Evolutionary conservation across 1,284 basidiomycete genomes (phyloP), one percentile per base, ranked within the genome.

Genomic region (Austroboletus rostrupii): DNA sequence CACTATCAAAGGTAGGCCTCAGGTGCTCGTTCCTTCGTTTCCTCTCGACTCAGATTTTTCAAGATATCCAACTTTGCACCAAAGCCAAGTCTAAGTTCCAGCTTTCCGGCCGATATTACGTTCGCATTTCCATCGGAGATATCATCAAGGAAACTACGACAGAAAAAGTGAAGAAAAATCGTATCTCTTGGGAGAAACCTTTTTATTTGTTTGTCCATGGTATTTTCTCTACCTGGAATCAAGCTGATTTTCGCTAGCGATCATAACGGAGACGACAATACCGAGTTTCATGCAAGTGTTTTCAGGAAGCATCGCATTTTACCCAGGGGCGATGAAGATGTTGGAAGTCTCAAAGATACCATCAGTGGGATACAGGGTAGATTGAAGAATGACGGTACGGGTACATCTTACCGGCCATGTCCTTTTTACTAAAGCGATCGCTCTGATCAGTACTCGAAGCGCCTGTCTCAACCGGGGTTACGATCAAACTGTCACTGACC

Each of bases 171-270:
- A 35, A 35, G 16, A n/a, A 35, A 5, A 35, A 35, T 16, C 33
- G 33, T n/a, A 35, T 16, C n/a, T 35, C 5, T 16, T 35, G 33
- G 33, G 33, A 35, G 9, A 16, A n/a, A n/a, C 8, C 33, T 35
- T 35, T 35, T 35, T 35, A 12, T 5, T 58, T 56, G 54, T 56
- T 17, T 0, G 54, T 43, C 14, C 7, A 26, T 0, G 26, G 1
- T 3, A 2, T 35, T 16, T 35, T 12, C 33, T 5, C 5, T 35
- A n/a, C 33, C 16, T n/a, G n/a, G 16, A 35, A n/a, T 16, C n/a
- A 12, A 12, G 33, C 5, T 35, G 8, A 16, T 35, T 35, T 31
- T n/a, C n/a, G n/a, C n/a, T n/a, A n/a, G n/a, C n/a, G n/a, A 13
- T 13, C 10, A 16, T 16, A 16, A 35, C 16, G 33, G 11, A 5